Percentiles rank a stretch among this genome's conserved stretches.
These are phyloP conservation scores for Pythium coloratum DNA, from an alignment of 352 stramenopile genomes.

Conservation along the genomic window DNA sequence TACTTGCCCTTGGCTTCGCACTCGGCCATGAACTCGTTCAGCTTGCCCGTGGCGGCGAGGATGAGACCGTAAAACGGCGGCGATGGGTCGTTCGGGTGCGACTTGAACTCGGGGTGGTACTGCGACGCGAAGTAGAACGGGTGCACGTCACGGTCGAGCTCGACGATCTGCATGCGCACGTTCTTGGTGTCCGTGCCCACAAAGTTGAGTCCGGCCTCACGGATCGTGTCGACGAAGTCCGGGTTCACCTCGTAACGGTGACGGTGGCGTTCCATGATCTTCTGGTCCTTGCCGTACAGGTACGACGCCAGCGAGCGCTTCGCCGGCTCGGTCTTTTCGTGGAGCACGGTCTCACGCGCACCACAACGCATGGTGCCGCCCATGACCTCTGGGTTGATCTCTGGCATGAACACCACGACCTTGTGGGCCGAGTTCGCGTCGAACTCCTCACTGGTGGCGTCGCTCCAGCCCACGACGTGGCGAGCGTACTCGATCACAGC, in stretches of 20 bases:
- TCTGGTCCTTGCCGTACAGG: slow-evolving; percentile 87
- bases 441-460: slow-evolving; percentile 97
- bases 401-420: slow-evolving; percentile 99
- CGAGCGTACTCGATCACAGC: slow-evolving; percentile 97
- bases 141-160: slow-evolving; percentile 94
- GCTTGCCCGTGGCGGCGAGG: slow-evolving; percentile 81
- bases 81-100: slow-evolving; percentile 93
- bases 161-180: slow-evolving; percentile 98
- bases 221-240: slow-evolving; percentile 89
- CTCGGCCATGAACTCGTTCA: slow-evolving; percentile 66
- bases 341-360: slow-evolving; percentile 93
- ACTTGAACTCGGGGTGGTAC: slow-evolving; percentile 99
- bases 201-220: slow-evolving; percentile 95
- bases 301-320: slow-evolving; percentile 89
- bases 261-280: slow-evolving; percentile 96
- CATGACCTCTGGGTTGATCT: slow-evolving; percentile 98
- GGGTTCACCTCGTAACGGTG: slow-evolving; percentile 99
- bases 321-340: slow-evolving; percentile 76
- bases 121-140: slow-evolving; percentile 99
- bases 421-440: slow-evolving; percentile 83
- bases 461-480: slow-evolving; percentile 91
- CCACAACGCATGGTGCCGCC: slow-evolving; percentile 99
- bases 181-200: slow-evolving; percentile 97
- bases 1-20: slow-evolving; percentile 40
- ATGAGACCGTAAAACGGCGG: slow-evolving; percentile 98